Conservation (phyloP, 805 yeast species). For the Kodamaea sagamina region DNA sequence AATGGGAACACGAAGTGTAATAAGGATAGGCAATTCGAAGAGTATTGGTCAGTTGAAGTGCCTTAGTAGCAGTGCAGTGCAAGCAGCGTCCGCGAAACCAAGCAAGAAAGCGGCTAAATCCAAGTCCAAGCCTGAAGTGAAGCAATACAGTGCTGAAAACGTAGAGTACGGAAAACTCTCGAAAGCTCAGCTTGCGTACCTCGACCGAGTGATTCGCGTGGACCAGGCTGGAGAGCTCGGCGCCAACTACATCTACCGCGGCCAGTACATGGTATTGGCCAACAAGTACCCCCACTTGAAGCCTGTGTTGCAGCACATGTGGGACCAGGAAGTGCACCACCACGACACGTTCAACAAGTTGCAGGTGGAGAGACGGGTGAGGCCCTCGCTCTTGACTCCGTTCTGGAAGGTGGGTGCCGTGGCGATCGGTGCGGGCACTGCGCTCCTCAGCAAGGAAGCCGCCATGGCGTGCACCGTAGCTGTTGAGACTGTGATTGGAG, state of each 20-base stretch:
- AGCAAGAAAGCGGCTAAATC: constrained; percentile 7
- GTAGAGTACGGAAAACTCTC: constrained; percentile 41
- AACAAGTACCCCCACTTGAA: constrained; percentile 71
- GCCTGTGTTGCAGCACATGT: constrained; percentile 88
- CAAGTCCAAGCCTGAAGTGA: constrained; percentile 12
- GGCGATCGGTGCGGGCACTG: constrained; percentile 84
- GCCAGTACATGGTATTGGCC: constrained; percentile 79
- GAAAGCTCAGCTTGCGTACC: constrained; percentile 65
- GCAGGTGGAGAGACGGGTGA: constrained; percentile 74
- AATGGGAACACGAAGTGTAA: constrained; percentile 1
- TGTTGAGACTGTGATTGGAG: constrained; percentile 96
- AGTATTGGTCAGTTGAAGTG: too few relatives aligned
- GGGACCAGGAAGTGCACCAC: constrained; percentile 96
- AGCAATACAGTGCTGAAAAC: constrained; percentile 25
- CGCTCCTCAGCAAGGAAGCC: constrained; percentile 84
- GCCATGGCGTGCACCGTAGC: constrained; percentile 99
- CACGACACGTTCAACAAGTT: constrained; percentile 79
- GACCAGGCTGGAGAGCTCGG: constrained; percentile 99
- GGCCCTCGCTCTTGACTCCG: constrained; percentile 92
- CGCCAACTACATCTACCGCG: constrained; percentile 89
- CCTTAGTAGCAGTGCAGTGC: constrained; percentile 5
- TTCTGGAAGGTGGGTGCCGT: constrained; percentile 91
- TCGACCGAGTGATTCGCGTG: constrained; percentile 79
- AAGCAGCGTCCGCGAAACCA: not conserved
- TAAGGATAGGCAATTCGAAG: too few relatives aligned